phyloP scores from a whole-genome alignment of 805 yeast genomes.

The Cephaloascus fragrans region DNA sequence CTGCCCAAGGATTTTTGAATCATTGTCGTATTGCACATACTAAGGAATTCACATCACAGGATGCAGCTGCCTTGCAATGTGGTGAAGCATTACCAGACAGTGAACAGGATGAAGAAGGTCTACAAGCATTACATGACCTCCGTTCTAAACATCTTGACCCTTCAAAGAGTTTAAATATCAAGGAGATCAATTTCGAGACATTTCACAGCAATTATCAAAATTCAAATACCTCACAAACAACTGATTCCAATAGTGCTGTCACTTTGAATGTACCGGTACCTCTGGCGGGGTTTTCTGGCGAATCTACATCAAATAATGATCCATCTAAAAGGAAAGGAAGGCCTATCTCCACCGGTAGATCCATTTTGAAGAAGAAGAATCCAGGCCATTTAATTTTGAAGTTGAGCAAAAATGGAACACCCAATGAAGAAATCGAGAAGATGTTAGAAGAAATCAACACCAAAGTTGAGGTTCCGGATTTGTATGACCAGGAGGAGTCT shows the following conservation, averaged over 20 bases:
- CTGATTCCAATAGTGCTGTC: conserved; percentile 2
- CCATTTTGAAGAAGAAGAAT: conserved; percentile 7
- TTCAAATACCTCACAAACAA: conserved; percentile 1
- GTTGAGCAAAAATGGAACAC: conserved; percentile 2
- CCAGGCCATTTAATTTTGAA: conserved; percentile 4
- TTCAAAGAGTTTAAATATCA: conserved; percentile 26
- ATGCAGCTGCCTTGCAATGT: conserved; percentile 61
- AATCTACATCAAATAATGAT: neutral
- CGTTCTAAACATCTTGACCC: conserved; percentile 28
- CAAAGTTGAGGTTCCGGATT: conserved; percentile 21
- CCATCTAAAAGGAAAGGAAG: conserved; percentile 1
- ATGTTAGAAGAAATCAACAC: conserved; percentile 22
- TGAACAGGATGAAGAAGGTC: conserved; percentile 50
- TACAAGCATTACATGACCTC: conserved; percentile 23
- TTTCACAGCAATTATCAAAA: neutral
- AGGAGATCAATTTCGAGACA: conserved; percentile 20
- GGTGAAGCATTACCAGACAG: conserved; percentile 44
- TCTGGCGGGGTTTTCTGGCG: too few species aligned
- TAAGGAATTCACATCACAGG: conserved; percentile 63
- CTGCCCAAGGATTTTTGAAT: conserved; percentile 74
- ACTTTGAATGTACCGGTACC: too few species aligned
- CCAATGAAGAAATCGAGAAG: conserved; percentile 4
- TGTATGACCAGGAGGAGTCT: conserved; percentile 26
- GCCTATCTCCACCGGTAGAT: conserved; percentile 1
- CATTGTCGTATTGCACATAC: conserved; percentile 69